phyloP scores from a whole-genome alignment of 768 basidiomycete species.

The Sarcodon sp. region DNA sequence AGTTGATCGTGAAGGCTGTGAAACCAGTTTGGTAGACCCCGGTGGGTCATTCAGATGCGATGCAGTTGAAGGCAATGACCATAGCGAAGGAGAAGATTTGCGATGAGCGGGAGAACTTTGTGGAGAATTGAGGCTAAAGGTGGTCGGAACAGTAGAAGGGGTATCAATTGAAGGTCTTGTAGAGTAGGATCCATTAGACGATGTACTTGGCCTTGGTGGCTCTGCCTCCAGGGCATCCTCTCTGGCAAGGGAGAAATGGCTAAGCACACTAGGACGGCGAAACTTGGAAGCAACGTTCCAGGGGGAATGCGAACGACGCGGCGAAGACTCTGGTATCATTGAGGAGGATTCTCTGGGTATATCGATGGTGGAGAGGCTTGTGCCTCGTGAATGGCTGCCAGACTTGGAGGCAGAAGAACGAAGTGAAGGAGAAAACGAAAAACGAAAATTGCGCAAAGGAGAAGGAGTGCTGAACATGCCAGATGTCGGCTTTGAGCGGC shows the following conservation, averaged over 20 bases:
- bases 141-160: slow-evolving; percentile 27
- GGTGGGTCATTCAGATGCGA: slow-evolving; percentile 26
- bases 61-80: slow-evolving; percentile 24
- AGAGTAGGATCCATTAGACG: slow-evolving; percentile 43
- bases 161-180: slow-evolving; percentile 20
- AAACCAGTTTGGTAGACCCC: slow-evolving; percentile 15
- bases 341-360: slow-evolving; percentile 4
- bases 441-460: slow-evolving; percentile 27
- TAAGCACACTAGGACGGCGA: slow-evolving; percentile 41
- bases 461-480: slow-evolving; percentile 22
- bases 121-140: slow-evolving; percentile 19
- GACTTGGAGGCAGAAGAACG: slow-evolving; percentile 23
- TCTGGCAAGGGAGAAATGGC: slow-evolving; percentile 29
- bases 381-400: slow-evolving; percentile 20
- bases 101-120: slow-evolving; percentile 22
- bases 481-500: slow-evolving; percentile 16
- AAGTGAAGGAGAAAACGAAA: slow-evolving; percentile 28
- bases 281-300: slow-evolving; percentile 17
- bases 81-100: slow-evolving; percentile 21
- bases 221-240: slow-evolving; percentile 4
- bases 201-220: slow-evolving; percentile 43
- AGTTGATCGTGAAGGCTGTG: slow-evolving; percentile 14
- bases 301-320: slow-evolving; percentile 2
- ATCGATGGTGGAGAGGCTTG: slow-evolving; percentile 8
- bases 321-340: neutral